Percentiles rank a stretch among this genome's conserved stretches.
phyloP scores from a whole-genome alignment of 306 rosid species.

The Chamaecrista fasciculata region DNA sequence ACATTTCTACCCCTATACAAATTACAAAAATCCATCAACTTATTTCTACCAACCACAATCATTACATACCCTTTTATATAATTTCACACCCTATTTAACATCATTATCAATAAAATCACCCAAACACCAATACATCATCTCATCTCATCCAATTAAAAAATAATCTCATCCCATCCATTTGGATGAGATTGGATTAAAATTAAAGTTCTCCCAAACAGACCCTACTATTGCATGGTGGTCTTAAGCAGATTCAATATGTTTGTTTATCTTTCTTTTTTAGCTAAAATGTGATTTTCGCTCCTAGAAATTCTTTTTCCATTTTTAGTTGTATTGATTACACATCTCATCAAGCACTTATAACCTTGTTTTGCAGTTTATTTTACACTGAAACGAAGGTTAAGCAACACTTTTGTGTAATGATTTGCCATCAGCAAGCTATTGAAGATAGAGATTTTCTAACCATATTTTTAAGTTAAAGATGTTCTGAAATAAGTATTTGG shows the following conservation, averaged over 20 bases:
- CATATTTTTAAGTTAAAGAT: background rate
- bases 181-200: too few relatives aligned
- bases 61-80: too few relatives aligned
- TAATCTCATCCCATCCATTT: too few relatives aligned
- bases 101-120: too few relatives aligned
- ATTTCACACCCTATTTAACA: too few relatives aligned
- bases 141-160: too few relatives aligned
- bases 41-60: too few relatives aligned
- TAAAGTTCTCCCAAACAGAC: too few relatives aligned
- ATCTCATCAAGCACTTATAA: background rate
- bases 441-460: background rate
- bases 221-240: background rate
- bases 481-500: background rate
- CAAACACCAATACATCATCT: too few relatives aligned
- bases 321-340: background rate
- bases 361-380: background rate
- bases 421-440: background rate
- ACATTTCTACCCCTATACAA: too few relatives aligned
- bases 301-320: background rate
- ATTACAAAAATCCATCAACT: too few relatives aligned
- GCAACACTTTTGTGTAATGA: background rate
- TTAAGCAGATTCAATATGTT: background rate
- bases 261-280: conserved; percentile 8
- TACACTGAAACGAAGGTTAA: background rate
- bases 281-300: background rate